A percentile compares a stretch with the other conserved stretches of the same genome.
Conservation (phyloP, 352 stramenopile genomes). For the Plasmopara halstedii region DNA sequence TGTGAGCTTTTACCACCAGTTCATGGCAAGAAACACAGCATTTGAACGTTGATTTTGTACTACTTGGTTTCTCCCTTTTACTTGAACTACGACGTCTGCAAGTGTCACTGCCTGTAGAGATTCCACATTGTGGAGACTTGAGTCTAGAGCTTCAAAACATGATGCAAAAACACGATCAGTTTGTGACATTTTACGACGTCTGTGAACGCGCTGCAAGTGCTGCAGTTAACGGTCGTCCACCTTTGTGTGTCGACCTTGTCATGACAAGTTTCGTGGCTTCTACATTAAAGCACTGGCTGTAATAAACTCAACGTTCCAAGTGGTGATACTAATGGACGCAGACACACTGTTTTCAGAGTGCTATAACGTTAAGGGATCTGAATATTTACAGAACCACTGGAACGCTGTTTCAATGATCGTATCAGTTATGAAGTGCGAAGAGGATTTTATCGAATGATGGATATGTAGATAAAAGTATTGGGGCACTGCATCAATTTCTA, state of each 20-base stretch:
- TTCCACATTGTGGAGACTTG: constrained; percentile 56
- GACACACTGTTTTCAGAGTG: constrained; percentile 45
- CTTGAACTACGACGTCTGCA: constrained; percentile 36
- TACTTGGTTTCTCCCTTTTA: constrained; percentile 51
- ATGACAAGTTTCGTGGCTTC: constrained; percentile 39
- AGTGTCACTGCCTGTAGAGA: constrained; percentile 42
- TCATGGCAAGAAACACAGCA: constrained; percentile 41
- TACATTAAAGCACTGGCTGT: constrained; percentile 44
- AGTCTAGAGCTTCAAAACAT: constrained; percentile 14
- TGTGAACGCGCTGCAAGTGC: constrained; percentile 28
- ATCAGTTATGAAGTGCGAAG: constrained; percentile 31
- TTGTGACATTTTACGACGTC: constrained; percentile 41
- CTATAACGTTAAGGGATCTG: constrained; percentile 25
- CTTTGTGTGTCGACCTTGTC: constrained; percentile 40
- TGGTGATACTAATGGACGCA: constrained; percentile 44
- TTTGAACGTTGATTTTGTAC: constrained; percentile 42
- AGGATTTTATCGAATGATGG: constrained; percentile 23
- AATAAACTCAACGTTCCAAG: constrained; percentile 35
- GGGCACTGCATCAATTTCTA: constrained; percentile 32
- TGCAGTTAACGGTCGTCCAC: background rate
- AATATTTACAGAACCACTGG: constrained; percentile 28
- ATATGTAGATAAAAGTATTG: constrained; percentile 1
- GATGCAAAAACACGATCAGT: constrained; percentile 16
- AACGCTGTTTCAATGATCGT: constrained; percentile 53
- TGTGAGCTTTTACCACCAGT: too few relatives aligned